Percentiles rank a stretch among this genome's conserved stretches.
Conservation (phyloP, 192 early-diverging fungal species). For the Gonapodya prolifera region DNA sequence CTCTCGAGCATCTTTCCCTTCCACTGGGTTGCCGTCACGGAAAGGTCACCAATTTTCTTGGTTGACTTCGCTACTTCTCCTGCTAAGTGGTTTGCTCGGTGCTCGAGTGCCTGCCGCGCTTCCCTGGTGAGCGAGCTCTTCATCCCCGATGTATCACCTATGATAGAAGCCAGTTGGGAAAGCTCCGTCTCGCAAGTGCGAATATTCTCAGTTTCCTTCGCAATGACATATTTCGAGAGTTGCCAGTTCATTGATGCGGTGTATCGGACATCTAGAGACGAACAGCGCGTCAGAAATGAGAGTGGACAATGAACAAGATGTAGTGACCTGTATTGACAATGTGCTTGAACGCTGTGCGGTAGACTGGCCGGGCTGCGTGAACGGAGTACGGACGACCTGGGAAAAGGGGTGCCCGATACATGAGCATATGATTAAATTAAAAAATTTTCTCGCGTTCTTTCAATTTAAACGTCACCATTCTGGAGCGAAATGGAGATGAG, state of each 20-base stretch:
- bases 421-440: no score
- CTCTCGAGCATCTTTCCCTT: not conserved
- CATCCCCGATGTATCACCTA: not conserved
- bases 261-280: not conserved
- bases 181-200: not conserved
- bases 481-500: constrained; percentile 67
- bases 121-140: not conserved
- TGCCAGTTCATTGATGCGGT: not conserved
- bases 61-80: not conserved
- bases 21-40: not conserved
- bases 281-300: no score
- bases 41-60: not conserved
- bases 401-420: not conserved
- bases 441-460: not conserved
- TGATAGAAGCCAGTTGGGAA: not conserved
- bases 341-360: constrained; percentile 60
- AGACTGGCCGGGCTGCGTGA: constrained; percentile 72
- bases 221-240: not conserved
- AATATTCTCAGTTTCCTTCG: not conserved
- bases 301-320: no score
- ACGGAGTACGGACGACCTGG: constrained; percentile 70
- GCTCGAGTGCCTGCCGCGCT: not conserved
- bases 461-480: constrained; percentile 51
- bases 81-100: not conserved
- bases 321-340: constrained; percentile 24